Base-by-base conservation (phyloP, 768 basidiomycete genomes). In the Mycena rosella region DNA sequence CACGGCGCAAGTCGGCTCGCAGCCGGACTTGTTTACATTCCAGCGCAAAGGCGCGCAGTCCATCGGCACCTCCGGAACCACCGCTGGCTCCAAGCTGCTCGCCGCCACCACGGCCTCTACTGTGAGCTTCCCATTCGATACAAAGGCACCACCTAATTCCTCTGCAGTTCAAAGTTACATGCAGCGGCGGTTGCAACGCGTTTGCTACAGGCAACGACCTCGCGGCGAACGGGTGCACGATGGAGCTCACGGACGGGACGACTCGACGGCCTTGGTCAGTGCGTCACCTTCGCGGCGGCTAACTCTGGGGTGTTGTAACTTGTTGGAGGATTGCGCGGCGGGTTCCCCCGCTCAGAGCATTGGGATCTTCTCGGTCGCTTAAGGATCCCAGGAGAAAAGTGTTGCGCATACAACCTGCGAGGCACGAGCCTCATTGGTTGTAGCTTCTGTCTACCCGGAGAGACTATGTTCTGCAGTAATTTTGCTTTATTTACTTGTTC, bases 251-350 rank as follows among this genome's bases (percentile, higher is more conserved):
- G 26, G 58, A 69, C 45, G 68, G 51, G 4, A 36, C 42, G 17
- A 69, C n/a, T n/a, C n/a, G n/a, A 69, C 45, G 68, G 62, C 9
- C 17, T 55, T 17, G 68, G 63, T 5, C 54, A 69, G 30, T 69
- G 68, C 38, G 59, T 69, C 29, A 64, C 68, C 6, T 69, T 69
- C 53, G 57, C 53, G 36, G 68, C 68, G 11, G 63, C 62, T 22
- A 49, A 60, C n/a, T 64, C 62, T 15, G 68, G 64, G 11, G 68
- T 60, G 44, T 63, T n/a, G n/a, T n/a, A n/a, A 69, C 27, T 20
- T 69, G 18, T 20, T 64, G 18, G 26, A 64, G 58, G 15, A 45
- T 3, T 69, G 63, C 36, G 6, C 55, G 51, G n/a, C 27, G 22
- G 68, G 68, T 26, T 42, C 36, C 44, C 45, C 57, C 8, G 56